Percentiles rank a stretch among this genome's conserved stretches.
Evolutionary conservation across 495 filamentous ascomycete genomes (phyloP).

Genomic region (Penicillium robsamsonii): DNA sequence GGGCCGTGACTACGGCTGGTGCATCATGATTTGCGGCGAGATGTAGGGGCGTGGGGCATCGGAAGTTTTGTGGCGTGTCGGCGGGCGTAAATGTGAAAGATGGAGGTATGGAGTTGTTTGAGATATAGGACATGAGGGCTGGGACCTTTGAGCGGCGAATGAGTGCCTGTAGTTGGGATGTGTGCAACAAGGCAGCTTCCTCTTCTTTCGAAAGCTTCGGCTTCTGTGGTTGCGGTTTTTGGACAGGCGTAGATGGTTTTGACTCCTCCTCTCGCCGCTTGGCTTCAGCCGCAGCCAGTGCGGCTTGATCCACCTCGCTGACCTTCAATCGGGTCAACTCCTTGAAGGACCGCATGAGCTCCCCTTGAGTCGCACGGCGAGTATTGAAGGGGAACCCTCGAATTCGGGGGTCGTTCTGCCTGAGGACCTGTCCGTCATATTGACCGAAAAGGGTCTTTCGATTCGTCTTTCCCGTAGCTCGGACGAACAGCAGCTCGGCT

Average conservation of each 20-base stretch:
- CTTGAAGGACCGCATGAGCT: constrained; percentile 89
- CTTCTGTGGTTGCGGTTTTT: constrained; percentile 52
- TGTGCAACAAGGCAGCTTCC: constrained; percentile 75
- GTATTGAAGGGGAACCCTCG: constrained; percentile 93
- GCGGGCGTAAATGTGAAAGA: constrained; percentile 73
- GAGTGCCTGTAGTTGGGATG: constrained; percentile 79
- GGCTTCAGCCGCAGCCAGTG: constrained; percentile 48
- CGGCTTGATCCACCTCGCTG: constrained; percentile 64
- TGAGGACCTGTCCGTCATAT: constrained; percentile 83
- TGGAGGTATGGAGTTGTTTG: constrained; percentile 62
- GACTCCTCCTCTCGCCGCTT: constrained; percentile 34
- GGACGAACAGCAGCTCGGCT: constrained; percentile 79
- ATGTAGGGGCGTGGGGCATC: constrained; percentile 83
- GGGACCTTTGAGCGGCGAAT: constrained; percentile 89
- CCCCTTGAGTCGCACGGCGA: constrained; percentile 86
- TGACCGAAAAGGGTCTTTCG: constrained; percentile 82
- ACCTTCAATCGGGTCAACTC: constrained; percentile 90
- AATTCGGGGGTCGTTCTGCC: constrained; percentile 77
- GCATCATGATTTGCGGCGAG: constrained; percentile 77
- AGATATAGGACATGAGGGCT: constrained; percentile 79
- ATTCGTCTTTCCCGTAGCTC: constrained; percentile 84
- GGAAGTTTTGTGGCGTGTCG: constrained; percentile 67
- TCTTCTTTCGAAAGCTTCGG: constrained; percentile 71
- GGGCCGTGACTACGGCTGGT: constrained; percentile 66
- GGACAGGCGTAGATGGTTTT: constrained; percentile 41